Conservation (phyloP, 1,284 basidiomycete species). For the Vanrija humicola region DNA sequence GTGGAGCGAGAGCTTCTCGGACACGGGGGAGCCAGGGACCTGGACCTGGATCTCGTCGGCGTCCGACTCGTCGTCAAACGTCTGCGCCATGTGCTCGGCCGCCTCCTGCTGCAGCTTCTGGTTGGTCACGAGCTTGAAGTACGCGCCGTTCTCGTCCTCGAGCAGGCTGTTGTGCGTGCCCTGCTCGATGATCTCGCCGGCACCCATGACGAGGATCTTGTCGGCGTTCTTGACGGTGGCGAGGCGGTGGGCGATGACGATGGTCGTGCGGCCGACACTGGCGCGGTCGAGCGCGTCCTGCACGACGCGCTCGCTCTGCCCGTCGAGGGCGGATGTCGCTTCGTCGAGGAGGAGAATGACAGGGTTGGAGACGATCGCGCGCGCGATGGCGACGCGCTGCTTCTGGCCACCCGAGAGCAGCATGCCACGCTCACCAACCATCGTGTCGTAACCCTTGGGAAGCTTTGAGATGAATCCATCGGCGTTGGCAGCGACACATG, state of each 20-base stretch:
- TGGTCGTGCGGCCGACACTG: slow-evolving; percentile 56
- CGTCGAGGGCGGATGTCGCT: slow-evolving; percentile 86
- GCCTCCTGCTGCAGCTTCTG: slow-evolving; percentile 33
- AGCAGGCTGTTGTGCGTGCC: slow-evolving; percentile 79
- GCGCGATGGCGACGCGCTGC: slow-evolving; percentile 84
- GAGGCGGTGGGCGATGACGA: slow-evolving; percentile 53
- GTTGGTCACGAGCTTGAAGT: slow-evolving; percentile 37
- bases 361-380: slow-evolving; percentile 89
- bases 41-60: background rate
- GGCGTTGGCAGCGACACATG: slow-evolving; percentile 85
- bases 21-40: background rate
- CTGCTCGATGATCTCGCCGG: slow-evolving; percentile 73
- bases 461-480: slow-evolving; percentile 82
- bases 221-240: slow-evolving; percentile 52
- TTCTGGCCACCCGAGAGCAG: slow-evolving; percentile 90
- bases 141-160: slow-evolving; percentile 56
- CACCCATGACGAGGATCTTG: slow-evolving; percentile 83
- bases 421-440: slow-evolving; percentile 90
- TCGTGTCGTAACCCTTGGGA: slow-evolving; percentile 80
- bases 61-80: background rate
- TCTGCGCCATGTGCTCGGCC: background rate
- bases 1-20: background rate
- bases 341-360: slow-evolving; percentile 45
- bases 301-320: slow-evolving; percentile 83
- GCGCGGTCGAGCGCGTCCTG: slow-evolving; percentile 94